Base-by-base conservation (phyloP, 1,284 basidiomycete genomes). In the Ustilago cynodontis region DNA sequence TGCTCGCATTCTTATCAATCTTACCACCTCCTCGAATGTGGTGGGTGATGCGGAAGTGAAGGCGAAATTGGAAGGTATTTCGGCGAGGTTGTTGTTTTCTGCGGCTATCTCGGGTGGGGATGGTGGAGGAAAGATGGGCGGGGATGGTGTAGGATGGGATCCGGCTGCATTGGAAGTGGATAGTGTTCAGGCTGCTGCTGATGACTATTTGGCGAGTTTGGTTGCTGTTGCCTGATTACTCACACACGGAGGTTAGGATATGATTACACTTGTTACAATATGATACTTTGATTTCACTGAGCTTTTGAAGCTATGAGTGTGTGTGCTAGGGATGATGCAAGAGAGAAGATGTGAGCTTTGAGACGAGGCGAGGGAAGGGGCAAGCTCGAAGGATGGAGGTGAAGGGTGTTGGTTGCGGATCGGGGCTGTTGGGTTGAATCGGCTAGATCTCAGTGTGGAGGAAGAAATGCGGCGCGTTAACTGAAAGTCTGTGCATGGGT, bases 151-250 rank as follows among this genome's bases (percentile, higher is more conserved):
- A 11, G 61, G 56, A 11, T 74, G 71, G 71, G 71, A 74, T 59
- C 45, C 65, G 20, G 71, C 71, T 6, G 59, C 61, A 29, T 56
- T 75, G 33, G 74, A 77, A 50, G 71, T 74, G 31, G 71, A 70
- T 13, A 37, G 50, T 22, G 73, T 79, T 29, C 77, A 74, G 56
- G 63, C 65, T 26, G 61, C 70, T 6, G 74, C 74, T 18, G 64
- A 74, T 10, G 77, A 79, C 33, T 77, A 79, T 43, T 24, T 73
- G 37, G 47, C 33, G 6, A 57, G 65, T 53, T 57, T 79, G 49
- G 56, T 79, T 10, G 59, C 47, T 26, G 37, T 69, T 37, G 64
- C 52, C 57, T 71, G 45, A 39, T 35, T 4, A 29, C 26, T 14
- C 45, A 35, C n/a, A 35, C 31, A 37, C 18, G 37, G 11, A 11